Base-by-base conservation (phyloP, 2,329 filamentous ascomycete species). In the Berkeleyomyces basicola region DNA sequence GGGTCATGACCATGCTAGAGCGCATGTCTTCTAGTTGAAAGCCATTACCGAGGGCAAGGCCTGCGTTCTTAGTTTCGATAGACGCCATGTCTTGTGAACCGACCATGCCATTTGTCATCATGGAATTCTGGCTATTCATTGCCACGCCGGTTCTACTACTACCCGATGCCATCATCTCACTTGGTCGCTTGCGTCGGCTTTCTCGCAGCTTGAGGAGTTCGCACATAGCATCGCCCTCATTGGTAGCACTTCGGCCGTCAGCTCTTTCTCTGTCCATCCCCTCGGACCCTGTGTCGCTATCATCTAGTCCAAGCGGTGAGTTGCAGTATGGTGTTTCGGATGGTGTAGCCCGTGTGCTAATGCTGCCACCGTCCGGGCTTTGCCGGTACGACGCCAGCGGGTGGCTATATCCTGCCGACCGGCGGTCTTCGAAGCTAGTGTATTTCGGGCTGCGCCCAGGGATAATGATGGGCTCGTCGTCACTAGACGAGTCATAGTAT, bases 391-490 rank as follows among this genome's bases (percentile, higher is more conserved):
- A 53, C 33, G 16, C 11, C 23, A 53, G 11, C 7, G 49, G 31
- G 14, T 53, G 23, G 23, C 23, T 53, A 11, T 53, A 53, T 14
- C 23, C 33, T 37, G 49, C 9, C 33, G 49, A 53, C 33, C 49
- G 33, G 64, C 74, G 74, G 58, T 81, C 78, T 61, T 82, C 79
- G 0, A 80, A 80, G 6, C 82, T 71, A 1, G 77, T 78, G 69
- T 84, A 85, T 0, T 73, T 75, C 3, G 75, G 75, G 65, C 77
- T 81, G 51, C 82, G 76, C 69, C 82, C 84, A 39, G 82, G 82
- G 46, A 86, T 82, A 59, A 85, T 77, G 65, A 85, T 85, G 10
- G 81, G 81, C 63, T 85, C 83, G 61, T 85, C 82, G 65, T 86
- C 83, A 3, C 78, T 78, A 0, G 82, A 84, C 1, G 81, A 83